Conservation (phyloP, 1,139 yeast species). For the Pichia terricola region DNA sequence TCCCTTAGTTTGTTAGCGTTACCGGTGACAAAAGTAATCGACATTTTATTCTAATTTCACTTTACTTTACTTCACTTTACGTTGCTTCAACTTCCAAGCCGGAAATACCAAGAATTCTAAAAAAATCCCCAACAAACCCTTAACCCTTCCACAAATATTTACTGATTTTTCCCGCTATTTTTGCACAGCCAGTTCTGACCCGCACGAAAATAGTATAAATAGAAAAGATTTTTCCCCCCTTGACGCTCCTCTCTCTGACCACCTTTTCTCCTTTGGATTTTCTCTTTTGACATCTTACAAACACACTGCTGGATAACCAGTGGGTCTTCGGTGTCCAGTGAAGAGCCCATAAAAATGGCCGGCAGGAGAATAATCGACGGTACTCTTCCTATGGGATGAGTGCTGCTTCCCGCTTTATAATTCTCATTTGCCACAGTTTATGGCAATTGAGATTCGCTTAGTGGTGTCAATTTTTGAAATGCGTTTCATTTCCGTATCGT, state of each 20-base stretch:
- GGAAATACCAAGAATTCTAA: too few species aligned
- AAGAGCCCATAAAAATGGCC: constrained; percentile 25
- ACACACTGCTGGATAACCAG: constrained; percentile 28
- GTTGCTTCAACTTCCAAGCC: too few species aligned
- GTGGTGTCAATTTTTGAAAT: constrained; percentile 16
- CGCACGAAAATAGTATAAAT: too few species aligned
- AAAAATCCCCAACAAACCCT: too few species aligned
- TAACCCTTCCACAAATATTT: too few species aligned
- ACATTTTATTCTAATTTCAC: too few species aligned
- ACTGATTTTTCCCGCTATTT: too few species aligned
- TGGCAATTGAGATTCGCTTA: constrained; percentile 21
- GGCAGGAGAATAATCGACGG: constrained; percentile 22
- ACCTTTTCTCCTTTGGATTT: constrained; percentile 3
- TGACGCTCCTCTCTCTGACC: background rate
- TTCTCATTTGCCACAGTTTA: constrained; percentile 14
- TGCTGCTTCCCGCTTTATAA: constrained; percentile 24
- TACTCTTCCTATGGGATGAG: background rate
- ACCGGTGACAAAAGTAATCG: constrained; percentile 59
- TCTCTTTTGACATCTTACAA: constrained; percentile 16
- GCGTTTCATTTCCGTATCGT: too few species aligned
- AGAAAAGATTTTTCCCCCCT: background rate
- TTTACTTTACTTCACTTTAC: too few species aligned
- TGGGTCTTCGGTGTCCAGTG: constrained; percentile 22
- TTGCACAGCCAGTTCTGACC: too few species aligned
- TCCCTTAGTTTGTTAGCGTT: constrained; percentile 82